Percentiles rank a stretch among this genome's conserved stretches.
Evolutionary conservation across 2,329 filamentous ascomycete species (phyloP).

Genomic region (Alternaria dauci): DNA sequence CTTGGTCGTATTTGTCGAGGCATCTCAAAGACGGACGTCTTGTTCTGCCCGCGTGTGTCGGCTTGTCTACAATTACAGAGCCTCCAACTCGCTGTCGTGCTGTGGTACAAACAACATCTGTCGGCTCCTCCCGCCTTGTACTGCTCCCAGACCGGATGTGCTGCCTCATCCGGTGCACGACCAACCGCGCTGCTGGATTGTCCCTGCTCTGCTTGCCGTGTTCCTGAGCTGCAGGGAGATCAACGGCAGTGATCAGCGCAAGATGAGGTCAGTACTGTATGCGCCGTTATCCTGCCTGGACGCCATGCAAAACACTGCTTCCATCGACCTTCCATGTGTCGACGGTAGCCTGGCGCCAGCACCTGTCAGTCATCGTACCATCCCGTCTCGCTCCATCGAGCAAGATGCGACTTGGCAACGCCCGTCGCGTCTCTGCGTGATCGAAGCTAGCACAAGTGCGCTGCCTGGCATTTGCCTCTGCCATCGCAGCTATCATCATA

Average conservation of each 20-base stretch:
- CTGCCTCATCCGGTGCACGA: slow-evolving; percentile 5
- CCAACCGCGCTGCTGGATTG: slow-evolving; percentile 1
- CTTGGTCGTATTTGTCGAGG: background rate
- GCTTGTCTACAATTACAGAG: no score
- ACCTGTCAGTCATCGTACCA: slow-evolving; percentile 11
- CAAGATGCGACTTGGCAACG: slow-evolving; percentile 13
- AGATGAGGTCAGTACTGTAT: slow-evolving; percentile 4
- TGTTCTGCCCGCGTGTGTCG: background rate
- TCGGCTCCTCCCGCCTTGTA: slow-evolving; percentile 16
- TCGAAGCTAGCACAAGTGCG: background rate
- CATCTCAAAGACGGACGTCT: background rate
- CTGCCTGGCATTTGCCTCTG: background rate
- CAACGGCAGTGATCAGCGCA: slow-evolving; percentile 15
- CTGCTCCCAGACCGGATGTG: slow-evolving; percentile 3
- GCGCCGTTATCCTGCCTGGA: background rate
- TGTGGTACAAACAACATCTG: background rate
- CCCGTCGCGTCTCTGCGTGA: slow-evolving; percentile 10
- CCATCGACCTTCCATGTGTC: slow-evolving; percentile 10
- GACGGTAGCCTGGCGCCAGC: slow-evolving; percentile 9
- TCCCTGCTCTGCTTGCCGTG: slow-evolving; percentile 9
- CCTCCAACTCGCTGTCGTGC: background rate
- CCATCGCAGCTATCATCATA: background rate
- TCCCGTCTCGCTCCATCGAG: slow-evolving; percentile 6
- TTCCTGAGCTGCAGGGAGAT: slow-evolving; percentile 18
- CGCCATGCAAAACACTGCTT: slow-evolving; percentile 2